phyloP scores from a whole-genome alignment of 1,284 basidiomycete species.

The Vanrija humicola region DNA sequence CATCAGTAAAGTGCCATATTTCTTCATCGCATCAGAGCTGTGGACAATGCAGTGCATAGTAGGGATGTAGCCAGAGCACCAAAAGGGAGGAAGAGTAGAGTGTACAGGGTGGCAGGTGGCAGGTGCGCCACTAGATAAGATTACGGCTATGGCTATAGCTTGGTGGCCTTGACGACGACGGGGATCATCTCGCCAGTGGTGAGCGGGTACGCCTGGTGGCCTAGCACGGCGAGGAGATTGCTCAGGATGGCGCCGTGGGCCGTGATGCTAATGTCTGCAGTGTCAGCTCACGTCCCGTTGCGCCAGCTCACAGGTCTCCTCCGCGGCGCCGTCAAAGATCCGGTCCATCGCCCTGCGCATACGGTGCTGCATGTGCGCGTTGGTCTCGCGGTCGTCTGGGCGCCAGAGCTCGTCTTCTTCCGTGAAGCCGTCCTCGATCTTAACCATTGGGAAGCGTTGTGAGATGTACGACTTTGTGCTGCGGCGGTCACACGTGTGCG shows the following conservation, averaged over 20 bases:
- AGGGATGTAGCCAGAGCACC: background rate
- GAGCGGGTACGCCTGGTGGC: slow-evolving; percentile 43
- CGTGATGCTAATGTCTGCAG: slow-evolving; percentile 49
- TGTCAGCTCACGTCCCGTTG: background rate
- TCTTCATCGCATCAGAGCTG: background rate
- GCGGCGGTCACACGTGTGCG: slow-evolving; percentile 46
- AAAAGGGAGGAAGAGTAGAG: background rate
- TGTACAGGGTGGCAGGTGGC: background rate
- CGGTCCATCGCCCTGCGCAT: slow-evolving; percentile 60
- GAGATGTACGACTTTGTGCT: slow-evolving; percentile 56
- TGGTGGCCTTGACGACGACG: slow-evolving; percentile 43
- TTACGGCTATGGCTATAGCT: background rate
- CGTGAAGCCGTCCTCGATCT: slow-evolving; percentile 62
- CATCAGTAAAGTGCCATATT: background rate
- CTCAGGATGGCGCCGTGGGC: slow-evolving; percentile 51
- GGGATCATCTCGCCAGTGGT: slow-evolving; percentile 49
- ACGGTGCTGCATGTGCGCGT: slow-evolving; percentile 57
- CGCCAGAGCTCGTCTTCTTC: slow-evolving; percentile 72
- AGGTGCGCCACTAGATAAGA: background rate
- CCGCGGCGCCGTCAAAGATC: slow-evolving; percentile 55
- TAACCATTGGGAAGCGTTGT: slow-evolving; percentile 59
- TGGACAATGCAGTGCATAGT: too few species aligned
- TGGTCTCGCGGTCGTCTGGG: slow-evolving; percentile 62
- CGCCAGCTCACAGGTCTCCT: slow-evolving; percentile 53
- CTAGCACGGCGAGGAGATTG: slow-evolving; percentile 43